Evolutionary conservation across 2,329 filamentous ascomycete genomes (phyloP), one percentile per base, ranked within the genome.

Genomic region (Diaporthe eres): DNA sequence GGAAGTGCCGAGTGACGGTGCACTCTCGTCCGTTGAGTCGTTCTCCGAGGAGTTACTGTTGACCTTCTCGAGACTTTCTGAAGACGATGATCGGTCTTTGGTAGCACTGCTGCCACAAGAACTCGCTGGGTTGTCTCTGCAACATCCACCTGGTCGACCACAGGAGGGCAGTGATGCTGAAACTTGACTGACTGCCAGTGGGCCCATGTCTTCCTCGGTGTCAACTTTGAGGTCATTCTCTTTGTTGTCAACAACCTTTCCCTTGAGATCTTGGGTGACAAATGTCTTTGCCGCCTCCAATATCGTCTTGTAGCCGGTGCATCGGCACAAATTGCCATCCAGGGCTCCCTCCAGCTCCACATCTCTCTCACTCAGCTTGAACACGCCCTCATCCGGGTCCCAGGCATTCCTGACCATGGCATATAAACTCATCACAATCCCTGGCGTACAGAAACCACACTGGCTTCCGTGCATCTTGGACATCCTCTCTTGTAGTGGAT

Each of bases 371-470:
- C 28, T 63, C 39, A 74, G 42, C 22, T 31, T 39, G 60, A 74
- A 74, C 15, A 67, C 42, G 8, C 49, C 34, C 31, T 39, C 60
- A 15, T 74, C 31, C 0, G 96, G 96, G 34, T 89, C 88, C 8
- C 92, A 88, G 79, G 95, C 94, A 81, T 98, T 98, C 76, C 97
- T 91, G 39, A 99, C 88, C 61, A 98, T 88, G 8, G 97, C 96
- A 84, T 99, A 99, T 74, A 98, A 85, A 83, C 95, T 98, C 94
- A 98, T 98, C 78, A 98, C 96, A 81, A 99, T 98, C 2, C 96
- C 96, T 4, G 97, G 96, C 0, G 96, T 98, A 82, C 96, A 99
- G 85, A 99, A 99, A 1, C 95, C 90, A 77, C 90, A 99, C 84
- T 99, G 96, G 80, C 95, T 98, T 67, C 97, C 97, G 85, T 98